Conservation (phyloP, 192 early-diverging fungal genomes). For the Mortierella alpina region DNA sequence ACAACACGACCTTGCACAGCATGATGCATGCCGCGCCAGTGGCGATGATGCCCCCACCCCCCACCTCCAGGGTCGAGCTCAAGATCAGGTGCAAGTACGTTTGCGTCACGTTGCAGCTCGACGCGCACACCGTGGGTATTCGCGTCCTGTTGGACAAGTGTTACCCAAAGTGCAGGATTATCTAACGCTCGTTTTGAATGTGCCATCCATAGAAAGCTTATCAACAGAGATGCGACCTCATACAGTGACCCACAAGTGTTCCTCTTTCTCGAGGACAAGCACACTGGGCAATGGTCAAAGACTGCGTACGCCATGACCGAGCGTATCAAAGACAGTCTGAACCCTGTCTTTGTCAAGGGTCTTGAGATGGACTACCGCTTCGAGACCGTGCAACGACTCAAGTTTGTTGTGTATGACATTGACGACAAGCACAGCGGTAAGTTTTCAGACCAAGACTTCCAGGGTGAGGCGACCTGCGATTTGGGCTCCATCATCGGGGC, state of each 20-base stretch:
- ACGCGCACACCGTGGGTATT: neutral
- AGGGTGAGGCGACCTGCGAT: slow-evolving; percentile 47
- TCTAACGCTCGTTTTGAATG: neutral
- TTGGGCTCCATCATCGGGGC: slow-evolving; percentile 32
- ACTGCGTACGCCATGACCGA: slow-evolving; percentile 45
- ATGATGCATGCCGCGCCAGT: neutral
- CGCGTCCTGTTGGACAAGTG: neutral
- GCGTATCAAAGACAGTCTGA: slow-evolving; percentile 56
- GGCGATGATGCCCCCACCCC: neutral
- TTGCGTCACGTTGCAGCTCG: neutral
- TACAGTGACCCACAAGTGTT: slow-evolving; percentile 46
- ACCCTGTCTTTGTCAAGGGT: slow-evolving; percentile 58
- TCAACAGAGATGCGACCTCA: slow-evolving; percentile 4
- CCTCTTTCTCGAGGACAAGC: slow-evolving; percentile 30
- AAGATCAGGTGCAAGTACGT: slow-evolving; percentile 41
- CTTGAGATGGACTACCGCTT: slow-evolving; percentile 59
- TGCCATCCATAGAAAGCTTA: slow-evolving; percentile 5
- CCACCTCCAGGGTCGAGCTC: slow-evolving; percentile 35
- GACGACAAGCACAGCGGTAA: slow-evolving; percentile 52
- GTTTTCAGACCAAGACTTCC: slow-evolving; percentile 51
- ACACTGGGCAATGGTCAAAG: neutral
- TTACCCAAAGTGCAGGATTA: neutral
- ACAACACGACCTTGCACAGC: too few species aligned
- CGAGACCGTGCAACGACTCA: slow-evolving; percentile 57
- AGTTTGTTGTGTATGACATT: slow-evolving; percentile 42